These are phyloP conservation scores for Macrocystidia cucumis DNA, from an alignment of 1,284 basidiomycete genomes.

Conservation along the genomic window DNA sequence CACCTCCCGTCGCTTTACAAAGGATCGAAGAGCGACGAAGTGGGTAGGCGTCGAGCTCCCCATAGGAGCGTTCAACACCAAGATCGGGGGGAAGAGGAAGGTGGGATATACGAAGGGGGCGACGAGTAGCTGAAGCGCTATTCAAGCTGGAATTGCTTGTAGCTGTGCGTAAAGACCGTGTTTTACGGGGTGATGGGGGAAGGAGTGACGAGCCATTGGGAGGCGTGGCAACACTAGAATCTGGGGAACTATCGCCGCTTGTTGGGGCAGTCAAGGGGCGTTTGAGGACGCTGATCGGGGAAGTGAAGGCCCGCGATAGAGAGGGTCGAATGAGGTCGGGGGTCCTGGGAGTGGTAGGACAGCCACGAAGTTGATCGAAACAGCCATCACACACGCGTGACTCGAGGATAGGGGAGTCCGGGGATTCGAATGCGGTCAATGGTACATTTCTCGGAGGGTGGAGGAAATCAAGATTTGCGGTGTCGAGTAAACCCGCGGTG, in stretches of 20 bases:
- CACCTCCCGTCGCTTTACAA: conserved; percentile 69
- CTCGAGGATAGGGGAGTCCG: conserved; percentile 37
- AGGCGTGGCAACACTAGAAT: conserved; percentile 15
- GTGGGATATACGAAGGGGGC: conserved; percentile 20
- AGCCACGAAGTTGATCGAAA: conserved; percentile 61
- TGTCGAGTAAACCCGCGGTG: conserved; percentile 54
- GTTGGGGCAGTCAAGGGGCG: conserved; percentile 17
- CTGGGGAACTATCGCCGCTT: conserved; percentile 14
- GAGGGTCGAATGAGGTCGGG: conserved; percentile 32
- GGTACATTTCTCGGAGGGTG: conserved; percentile 60
- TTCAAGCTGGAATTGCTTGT: conserved; percentile 25
- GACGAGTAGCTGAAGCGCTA: conserved; percentile 14
- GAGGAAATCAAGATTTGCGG: conserved; percentile 57
- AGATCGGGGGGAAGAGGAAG: conserved; percentile 24
- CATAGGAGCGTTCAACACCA: conserved; percentile 36
- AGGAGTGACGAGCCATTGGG: conserved; percentile 15
- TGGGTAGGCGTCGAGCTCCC: conserved; percentile 62
- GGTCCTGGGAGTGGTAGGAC: conserved; percentile 30
- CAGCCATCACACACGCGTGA: conserved; percentile 68
- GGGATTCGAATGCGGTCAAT: conserved; percentile 44
- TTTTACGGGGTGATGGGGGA: conserved; percentile 19
- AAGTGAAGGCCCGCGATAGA: conserved; percentile 23
- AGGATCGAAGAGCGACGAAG: conserved; percentile 53
- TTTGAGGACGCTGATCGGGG: conserved; percentile 29
- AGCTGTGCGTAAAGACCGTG: conserved; percentile 23